phyloP scores from a whole-genome alignment of 768 basidiomycete species.

The Amanita molliuscula region DNA sequence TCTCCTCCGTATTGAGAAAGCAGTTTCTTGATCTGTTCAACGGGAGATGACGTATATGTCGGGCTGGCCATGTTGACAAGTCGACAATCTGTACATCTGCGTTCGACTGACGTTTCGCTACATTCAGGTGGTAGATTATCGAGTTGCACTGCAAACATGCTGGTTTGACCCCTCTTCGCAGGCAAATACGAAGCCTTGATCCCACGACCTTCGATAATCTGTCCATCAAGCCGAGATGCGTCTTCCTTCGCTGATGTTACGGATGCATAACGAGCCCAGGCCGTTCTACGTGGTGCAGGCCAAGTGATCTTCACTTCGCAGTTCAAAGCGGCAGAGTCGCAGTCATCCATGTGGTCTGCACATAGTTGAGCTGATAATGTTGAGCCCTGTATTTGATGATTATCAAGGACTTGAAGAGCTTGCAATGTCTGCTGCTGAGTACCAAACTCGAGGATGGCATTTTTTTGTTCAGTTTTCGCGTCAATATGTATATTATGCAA shows the following conservation, averaged over 20 bases:
- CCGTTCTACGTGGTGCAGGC: conserved; percentile 30
- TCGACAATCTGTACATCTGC: conserved; percentile 14
- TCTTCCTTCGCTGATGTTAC: conserved; percentile 32
- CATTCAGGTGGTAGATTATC: conserved; percentile 30
- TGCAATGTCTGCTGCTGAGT: not conserved
- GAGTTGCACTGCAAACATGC: conserved; percentile 32
- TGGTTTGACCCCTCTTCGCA: conserved; percentile 22
- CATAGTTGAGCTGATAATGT: conserved; percentile 7
- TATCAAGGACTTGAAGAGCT: not conserved
- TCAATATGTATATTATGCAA: conserved; percentile 13
- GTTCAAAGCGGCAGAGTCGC: conserved; percentile 6
- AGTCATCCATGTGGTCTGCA: conserved; percentile 5
- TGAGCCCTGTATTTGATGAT: not conserved
- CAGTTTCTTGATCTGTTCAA: conserved; percentile 21
- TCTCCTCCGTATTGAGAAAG: conserved; percentile 26
- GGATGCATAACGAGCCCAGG: conserved; percentile 36
- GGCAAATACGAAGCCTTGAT: conserved; percentile 29
- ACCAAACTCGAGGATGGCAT: not conserved
- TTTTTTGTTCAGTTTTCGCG: conserved; percentile 9
- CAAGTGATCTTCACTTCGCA: conserved; percentile 31
- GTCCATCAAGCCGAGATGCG: conserved; percentile 27
- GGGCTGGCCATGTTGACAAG: conserved; percentile 22
- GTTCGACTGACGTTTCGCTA: conserved; percentile 18
- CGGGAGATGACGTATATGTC: conserved; percentile 22
- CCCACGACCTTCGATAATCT: conserved; percentile 25